A percentile compares a stretch with the other conserved stretches of the same genome.
These are phyloP conservation scores for Suillus bovinus DNA, from an alignment of 768 basidiomycete genomes.

Conservation along the genomic window DNA sequence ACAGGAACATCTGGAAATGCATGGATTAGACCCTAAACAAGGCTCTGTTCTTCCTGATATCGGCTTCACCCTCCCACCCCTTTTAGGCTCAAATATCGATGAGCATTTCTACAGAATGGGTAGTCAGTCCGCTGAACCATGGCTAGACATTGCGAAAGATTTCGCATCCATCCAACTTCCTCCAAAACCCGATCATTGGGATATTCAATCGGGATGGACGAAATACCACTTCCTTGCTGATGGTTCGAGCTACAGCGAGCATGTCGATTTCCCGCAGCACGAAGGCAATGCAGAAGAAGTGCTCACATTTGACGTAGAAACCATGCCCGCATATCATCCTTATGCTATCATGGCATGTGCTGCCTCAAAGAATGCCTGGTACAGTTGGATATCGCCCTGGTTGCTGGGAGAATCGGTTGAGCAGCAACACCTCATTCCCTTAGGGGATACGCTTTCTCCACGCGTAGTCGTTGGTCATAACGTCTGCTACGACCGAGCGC, in stretches of 20 bases:
- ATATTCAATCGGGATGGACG: constrained; percentile 80
- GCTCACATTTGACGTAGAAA: constrained; percentile 94
- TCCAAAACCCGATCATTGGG: constrained; percentile 57
- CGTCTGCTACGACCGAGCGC: constrained; percentile 88
- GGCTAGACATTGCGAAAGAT: constrained; percentile 64
- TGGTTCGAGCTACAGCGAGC: constrained; percentile 75
- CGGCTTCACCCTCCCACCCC: constrained; percentile 76
- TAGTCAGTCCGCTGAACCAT: constrained; percentile 66
- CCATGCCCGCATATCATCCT: constrained; percentile 78
- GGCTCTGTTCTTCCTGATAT: constrained; percentile 81
- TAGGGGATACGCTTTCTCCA: constrained; percentile 55
- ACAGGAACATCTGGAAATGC: constrained; percentile 74
- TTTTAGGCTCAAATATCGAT: constrained; percentile 80
- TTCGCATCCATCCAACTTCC: constrained; percentile 59
- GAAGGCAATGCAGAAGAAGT: constrained; percentile 65
- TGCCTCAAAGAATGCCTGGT: constrained; percentile 84
- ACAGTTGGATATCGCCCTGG: constrained; percentile 96
- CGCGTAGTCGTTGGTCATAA: constrained; percentile 91
- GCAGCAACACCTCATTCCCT: constrained; percentile 66
- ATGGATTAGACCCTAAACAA: constrained; percentile 78
- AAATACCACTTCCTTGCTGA: constrained; percentile 72
- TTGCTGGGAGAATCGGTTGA: constrained; percentile 63
- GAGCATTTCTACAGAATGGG: constrained; percentile 91
- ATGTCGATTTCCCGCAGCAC: constrained; percentile 66
- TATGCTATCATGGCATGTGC: constrained; percentile 91